Percentiles rank a stretch among this genome's conserved stretches.
phyloP scores from a whole-genome alignment of 768 basidiomycete genomes.

The Lepiota venenata region DNA sequence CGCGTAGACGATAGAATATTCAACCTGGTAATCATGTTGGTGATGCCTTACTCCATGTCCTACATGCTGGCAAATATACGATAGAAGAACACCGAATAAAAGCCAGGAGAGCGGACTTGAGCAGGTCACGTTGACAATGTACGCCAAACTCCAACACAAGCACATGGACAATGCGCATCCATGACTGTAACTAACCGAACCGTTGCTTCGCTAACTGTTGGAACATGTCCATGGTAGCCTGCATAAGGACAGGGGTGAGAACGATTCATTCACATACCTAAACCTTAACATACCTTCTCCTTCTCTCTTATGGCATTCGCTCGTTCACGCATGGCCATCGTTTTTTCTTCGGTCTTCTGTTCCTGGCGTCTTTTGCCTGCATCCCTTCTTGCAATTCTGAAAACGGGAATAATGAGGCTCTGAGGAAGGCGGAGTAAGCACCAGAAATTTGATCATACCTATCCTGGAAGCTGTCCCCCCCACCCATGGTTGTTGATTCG shows the following conservation, averaged over 20 bases:
- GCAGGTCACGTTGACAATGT: background rate
- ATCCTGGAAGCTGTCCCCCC: constrained; percentile 77
- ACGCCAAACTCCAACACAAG: background rate
- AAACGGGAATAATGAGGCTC: constrained; percentile 6
- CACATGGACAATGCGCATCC: background rate
- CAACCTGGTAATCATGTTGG: background rate
- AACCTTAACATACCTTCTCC: constrained; percentile 47
- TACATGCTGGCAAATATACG: background rate
- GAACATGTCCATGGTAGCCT: constrained; percentile 96
- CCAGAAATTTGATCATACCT: constrained; percentile 45
- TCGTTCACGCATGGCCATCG: constrained; percentile 55
- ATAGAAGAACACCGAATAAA: background rate
- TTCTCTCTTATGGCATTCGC: constrained; percentile 64
- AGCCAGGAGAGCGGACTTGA: too few relatives aligned
- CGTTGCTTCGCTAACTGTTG: constrained; percentile 85
- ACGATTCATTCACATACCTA: constrained; percentile 5
- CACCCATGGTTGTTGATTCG: constrained; percentile 78
- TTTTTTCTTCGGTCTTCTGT: constrained; percentile 55
- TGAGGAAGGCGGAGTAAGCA: constrained; percentile 2
- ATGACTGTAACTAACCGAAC: constrained; percentile 62
- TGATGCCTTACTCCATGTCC: background rate
- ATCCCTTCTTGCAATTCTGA: constrained; percentile 65
- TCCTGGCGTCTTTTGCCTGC: constrained; percentile 62
- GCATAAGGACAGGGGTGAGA: background rate
- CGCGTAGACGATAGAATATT: constrained; percentile 2